Percentiles rank a stretch among this genome's conserved stretches.
phyloP scores from a whole-genome alignment of 768 basidiomycete genomes.

The Suillus ampliporus region DNA sequence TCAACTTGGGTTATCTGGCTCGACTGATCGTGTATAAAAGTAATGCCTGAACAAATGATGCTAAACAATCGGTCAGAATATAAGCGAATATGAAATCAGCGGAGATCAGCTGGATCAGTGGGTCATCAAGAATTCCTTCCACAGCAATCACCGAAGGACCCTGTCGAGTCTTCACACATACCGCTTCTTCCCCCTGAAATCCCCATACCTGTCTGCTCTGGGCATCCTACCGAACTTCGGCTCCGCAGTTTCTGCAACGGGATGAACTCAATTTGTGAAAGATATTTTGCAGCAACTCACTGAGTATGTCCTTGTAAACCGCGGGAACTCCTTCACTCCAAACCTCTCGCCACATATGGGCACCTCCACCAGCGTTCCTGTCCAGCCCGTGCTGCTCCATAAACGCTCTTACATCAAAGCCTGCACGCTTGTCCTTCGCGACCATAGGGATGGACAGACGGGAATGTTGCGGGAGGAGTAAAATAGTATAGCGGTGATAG shows the following conservation, averaged over 20 bases:
- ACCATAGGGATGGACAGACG: conserved; percentile 50
- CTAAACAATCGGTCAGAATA: neutral
- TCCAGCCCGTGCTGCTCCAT: conserved; percentile 58
- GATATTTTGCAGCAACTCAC: conserved; percentile 49
- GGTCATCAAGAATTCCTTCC: neutral
- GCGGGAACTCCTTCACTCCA: conserved; percentile 71
- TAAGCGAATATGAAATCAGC: neutral
- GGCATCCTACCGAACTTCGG: conserved; percentile 32
- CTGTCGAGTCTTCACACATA: conserved; percentile 21
- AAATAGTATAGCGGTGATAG: conserved; percentile 86
- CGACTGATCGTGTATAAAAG: neutral
- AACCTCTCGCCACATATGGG: conserved; percentile 82
- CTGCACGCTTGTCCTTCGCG: conserved; percentile 51
- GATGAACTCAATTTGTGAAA: neutral
- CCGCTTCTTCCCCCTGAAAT: conserved; percentile 34
- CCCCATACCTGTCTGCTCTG: conserved; percentile 37
- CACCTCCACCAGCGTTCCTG: conserved; percentile 65
- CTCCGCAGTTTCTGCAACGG: conserved; percentile 26
- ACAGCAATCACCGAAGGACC: neutral
- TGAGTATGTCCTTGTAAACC: conserved; percentile 69
- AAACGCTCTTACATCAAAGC: conserved; percentile 74
- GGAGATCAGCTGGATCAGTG: neutral
- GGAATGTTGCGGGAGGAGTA: conserved; percentile 76
- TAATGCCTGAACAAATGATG: conserved; percentile 4
- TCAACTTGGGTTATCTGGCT: neutral